A percentile compares a stretch with the other conserved stretches of the same genome.
Evolutionary conservation across 2,329 filamentous ascomycete species (phyloP).

Genomic region (Sarocladiaceae sp.): DNA sequence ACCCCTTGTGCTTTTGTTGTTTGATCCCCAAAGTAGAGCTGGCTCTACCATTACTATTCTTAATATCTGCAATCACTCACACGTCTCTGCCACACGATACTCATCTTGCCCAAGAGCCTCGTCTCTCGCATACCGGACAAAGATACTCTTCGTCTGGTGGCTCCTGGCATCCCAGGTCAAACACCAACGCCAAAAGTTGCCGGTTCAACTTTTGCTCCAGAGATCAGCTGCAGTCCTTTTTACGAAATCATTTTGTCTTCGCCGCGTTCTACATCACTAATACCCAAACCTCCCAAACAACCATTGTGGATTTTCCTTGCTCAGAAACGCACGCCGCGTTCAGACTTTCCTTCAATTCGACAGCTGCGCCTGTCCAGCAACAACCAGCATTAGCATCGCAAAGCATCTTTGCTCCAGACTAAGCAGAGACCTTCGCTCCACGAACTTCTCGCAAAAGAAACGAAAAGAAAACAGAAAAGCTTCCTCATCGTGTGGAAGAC

Average conservation of each 20-base stretch:
- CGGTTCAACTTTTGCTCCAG: slow-evolving; percentile 21
- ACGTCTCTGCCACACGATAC: too few species aligned
- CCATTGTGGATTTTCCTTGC: slow-evolving; percentile 46
- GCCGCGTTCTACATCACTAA: slow-evolving; percentile 31
- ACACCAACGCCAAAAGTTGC: slow-evolving; percentile 27
- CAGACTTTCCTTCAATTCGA: slow-evolving; percentile 13
- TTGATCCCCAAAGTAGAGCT: slow-evolving; percentile 40
- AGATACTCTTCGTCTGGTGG: too few species aligned
- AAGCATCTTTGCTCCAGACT: slow-evolving; percentile 14
- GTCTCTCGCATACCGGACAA: too few species aligned
- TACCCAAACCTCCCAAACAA: slow-evolving; percentile 39
- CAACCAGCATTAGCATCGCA: slow-evolving; percentile 11
- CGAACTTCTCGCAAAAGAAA: too few species aligned
- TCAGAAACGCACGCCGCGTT: slow-evolving; percentile 38
- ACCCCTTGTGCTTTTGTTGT: slow-evolving; percentile 32
- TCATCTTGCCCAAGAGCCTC: too few species aligned
- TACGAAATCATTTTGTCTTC: slow-evolving; percentile 20
- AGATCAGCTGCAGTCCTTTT: slow-evolving; percentile 18
- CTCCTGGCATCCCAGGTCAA: too few species aligned
- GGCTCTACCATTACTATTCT: slow-evolving; percentile 40
- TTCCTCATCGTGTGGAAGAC: too few species aligned
- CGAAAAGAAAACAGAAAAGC: too few species aligned
- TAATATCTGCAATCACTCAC: slow-evolving; percentile 26
- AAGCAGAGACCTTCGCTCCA: too few species aligned
- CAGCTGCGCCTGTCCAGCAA: slow-evolving; percentile 10